Base-by-base conservation (phyloP, 2,329 filamentous ascomycete genomes). In the Nothomitra cinnamomea region DNA sequence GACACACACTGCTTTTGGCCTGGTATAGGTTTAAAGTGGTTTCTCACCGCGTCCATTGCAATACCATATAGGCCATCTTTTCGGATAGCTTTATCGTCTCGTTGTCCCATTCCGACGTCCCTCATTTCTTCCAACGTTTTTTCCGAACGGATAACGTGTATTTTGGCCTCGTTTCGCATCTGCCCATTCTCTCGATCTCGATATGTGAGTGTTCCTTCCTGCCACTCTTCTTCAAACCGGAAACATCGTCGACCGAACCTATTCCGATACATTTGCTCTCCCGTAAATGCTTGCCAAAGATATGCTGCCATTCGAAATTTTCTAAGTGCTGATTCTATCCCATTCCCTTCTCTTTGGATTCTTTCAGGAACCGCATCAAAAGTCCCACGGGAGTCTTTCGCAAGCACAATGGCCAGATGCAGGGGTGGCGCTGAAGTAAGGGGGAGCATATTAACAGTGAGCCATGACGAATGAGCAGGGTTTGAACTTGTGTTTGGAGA, bases 291-390 rank as follows among this genome's bases (percentile, higher is more conserved):
- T 65, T 98, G 92, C 89, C 92, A 96, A 13, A 96, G 73, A 64
- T 96, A 95, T 22, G 87, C 90, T 17, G 88, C 84, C 85, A 94
- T 95, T 58, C 89, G 80, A 65, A 92, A 95, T 65, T 98, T 98
- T 61, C 79, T 80, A 52, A 94, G 76, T 0, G 92, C 92, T 6
- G 79, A 80, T 10, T 89, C 82, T 36, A 96, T 64, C 1, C 76
- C 77, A 66, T 95, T 94, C 17, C 87, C 89, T 72, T 94, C 89
- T 59, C 77, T 80, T 65, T 85, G 79, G 54, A 78, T 71, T 50
- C 85, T 78, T 53, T 87, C 80, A 0, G 87, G 88, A 15, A 82
- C 76, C 2, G 87, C 82, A 69, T 96, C 89, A 61, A 85, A 95
- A 1, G 83, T 90, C 40, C 77, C 85, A 0, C 85, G 80, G 0